Evolutionary conservation across 164 flowering plant genomes (phyloP).

Genomic region (Warburgia ugandensis): DNA sequence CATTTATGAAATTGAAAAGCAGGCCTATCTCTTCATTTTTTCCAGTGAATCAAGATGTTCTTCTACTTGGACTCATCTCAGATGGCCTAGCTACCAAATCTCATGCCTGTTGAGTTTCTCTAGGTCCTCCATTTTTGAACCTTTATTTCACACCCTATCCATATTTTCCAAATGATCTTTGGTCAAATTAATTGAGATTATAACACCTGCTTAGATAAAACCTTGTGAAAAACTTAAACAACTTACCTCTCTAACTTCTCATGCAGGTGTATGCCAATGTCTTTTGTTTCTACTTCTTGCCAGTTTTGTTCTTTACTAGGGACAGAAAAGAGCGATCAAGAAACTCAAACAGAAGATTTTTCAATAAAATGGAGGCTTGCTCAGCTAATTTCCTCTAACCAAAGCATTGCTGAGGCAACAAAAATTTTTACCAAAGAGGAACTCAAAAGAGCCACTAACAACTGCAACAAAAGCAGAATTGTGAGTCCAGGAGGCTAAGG

Average conservation of each 20-base stretch:
- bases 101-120: neutral
- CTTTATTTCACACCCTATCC: neutral
- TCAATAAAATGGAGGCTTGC: conserved; percentile 7
- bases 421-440: no score
- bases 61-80: no score
- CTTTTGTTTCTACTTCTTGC: conserved; percentile 4
- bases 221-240: no score
- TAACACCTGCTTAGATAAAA: neutral
- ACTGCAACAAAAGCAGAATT: conserved; percentile 9
- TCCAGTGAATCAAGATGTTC: no score
- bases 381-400: conserved; percentile 5
- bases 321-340: conserved; percentile 2
- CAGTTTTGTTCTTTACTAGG: conserved; percentile 4
- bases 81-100: neutral
- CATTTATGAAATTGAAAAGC: no score
- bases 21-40: no score
- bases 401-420: neutral
- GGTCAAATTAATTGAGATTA: neutral
- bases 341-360: conserved; percentile 8
- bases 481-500: conserved; percentile 19
- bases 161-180: neutral
- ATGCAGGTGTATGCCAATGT: conserved; percentile 4
- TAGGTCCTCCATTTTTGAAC: neutral
- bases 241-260: neutral
- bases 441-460: conserved; percentile 14